Base-by-base conservation (phyloP, 352 stramenopile species). In the Globisporangium yorkense region DNA sequence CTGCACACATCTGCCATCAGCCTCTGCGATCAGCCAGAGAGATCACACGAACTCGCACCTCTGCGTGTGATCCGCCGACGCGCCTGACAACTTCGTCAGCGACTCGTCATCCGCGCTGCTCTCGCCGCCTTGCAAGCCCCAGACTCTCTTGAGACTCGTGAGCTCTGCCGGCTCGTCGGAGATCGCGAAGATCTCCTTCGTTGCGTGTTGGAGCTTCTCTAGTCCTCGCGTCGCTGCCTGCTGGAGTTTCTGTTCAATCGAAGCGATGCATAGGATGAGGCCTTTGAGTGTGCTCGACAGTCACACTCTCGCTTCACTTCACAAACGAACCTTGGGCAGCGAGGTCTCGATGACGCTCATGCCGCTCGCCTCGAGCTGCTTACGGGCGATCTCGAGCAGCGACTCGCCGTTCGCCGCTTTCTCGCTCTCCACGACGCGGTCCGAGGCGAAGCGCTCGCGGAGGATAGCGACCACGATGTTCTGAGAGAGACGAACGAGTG, bases 381-480 rank as follows among this genome's bases (percentile, higher is more conserved):
- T 68, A 45, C 84, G 87, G 9, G 75, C 80, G 15, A 86, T 56
- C 8, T 80, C 72, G 0, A 89, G 56, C 54, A 89, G 69, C 8
- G 66, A 72, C 16, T 74, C 37, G 9, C 67, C 67, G 50, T 84
- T 70, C 2, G 62, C 33, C 40, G 39, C 24, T 31, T 29, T 24
- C 48, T 4, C 24, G 43, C 9, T 3, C 16, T 35, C 31, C 33
- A 10, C 44, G 24, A 31, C 35, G 40, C 65, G 41, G 3, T 69
- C 70, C 2, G 60, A 71, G 27, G 82, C 65, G 46, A 88, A 87
- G 29, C 75, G 80, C 51, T 89, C 77, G 15, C 77, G 77, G 16
- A 89, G 64, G 61, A 87, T 84, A 29, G 64, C 68, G 12, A 85
- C 72, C 18, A 75, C 62, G 27, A 88, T 70, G 51, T 87, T 86